Conservation (phyloP, 192 early-diverging fungal species). For the Backusella mclennaniae region DNA sequence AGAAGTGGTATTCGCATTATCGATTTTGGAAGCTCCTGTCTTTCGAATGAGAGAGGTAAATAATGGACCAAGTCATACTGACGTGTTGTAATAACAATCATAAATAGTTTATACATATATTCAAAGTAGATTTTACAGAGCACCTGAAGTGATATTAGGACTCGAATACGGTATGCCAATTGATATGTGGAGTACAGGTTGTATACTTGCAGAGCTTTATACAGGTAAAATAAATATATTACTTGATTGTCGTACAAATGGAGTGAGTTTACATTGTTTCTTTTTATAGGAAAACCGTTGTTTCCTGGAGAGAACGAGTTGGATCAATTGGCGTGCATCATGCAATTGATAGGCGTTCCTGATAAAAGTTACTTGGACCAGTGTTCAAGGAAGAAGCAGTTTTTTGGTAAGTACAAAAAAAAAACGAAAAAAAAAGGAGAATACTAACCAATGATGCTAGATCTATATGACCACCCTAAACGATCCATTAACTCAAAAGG, state of each 20-base stretch:
- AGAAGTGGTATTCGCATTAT: slow-evolving; percentile 89
- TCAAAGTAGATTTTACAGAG: slow-evolving; percentile 93
- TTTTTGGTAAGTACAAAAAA: slow-evolving; percentile 69
- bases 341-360: slow-evolving; percentile 89
- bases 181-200: slow-evolving; percentile 96
- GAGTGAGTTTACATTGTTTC: background rate
- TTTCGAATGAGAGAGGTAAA: slow-evolving; percentile 70
- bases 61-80: background rate
- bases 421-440: too few species aligned
- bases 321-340: slow-evolving; percentile 91
- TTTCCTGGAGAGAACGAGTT: slow-evolving; percentile 98
- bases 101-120: slow-evolving; percentile 95
- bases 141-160: slow-evolving; percentile 92
- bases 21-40: slow-evolving; percentile 94
- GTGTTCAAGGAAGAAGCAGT: slow-evolving; percentile 76
- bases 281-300: slow-evolving; percentile 64
- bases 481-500: slow-evolving; percentile 84
- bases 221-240: slow-evolving; percentile 44
- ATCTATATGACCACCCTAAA: slow-evolving; percentile 54
- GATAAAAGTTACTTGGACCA: slow-evolving; percentile 67
- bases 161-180: slow-evolving; percentile 84
- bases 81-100: background rate
- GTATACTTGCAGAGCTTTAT: slow-evolving; percentile 89
- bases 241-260: background rate
- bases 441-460: slow-evolving; percentile 34